Conservation (phyloP, 352 stramenopile species). For the Globisporangium carolinianum region DNA sequence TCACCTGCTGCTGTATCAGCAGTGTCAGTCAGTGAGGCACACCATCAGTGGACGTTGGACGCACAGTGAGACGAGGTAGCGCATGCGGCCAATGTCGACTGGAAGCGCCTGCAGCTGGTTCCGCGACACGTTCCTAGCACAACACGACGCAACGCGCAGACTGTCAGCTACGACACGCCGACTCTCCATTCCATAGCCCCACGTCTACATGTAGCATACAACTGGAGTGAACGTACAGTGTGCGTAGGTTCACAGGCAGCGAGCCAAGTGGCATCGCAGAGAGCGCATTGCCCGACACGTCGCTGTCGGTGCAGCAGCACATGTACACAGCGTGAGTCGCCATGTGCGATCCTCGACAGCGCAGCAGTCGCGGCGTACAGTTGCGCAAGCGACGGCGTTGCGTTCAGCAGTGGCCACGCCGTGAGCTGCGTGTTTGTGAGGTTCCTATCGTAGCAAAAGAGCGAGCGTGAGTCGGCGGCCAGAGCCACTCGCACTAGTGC, state of each 20-base stretch:
- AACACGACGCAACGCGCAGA: background rate
- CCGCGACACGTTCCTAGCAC: constrained; percentile 7
- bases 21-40: background rate
- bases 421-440: constrained; percentile 7
- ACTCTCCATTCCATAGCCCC: no score
- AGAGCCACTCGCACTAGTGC: no score
- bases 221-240: constrained; percentile 2
- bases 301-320: background rate
- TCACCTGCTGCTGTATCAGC: background rate
- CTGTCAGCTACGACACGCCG: background rate
- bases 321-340: background rate
- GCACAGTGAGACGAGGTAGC: constrained; percentile 9
- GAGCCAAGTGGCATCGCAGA: constrained; percentile 2
- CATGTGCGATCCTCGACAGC: no score
- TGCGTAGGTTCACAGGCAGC: constrained; percentile 5
- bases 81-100: constrained; percentile 9
- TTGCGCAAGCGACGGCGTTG: constrained; percentile 7
- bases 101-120: constrained; percentile 10
- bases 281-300: constrained; percentile 10
- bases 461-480: no score
- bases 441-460: constrained; percentile 3
- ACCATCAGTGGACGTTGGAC: background rate
- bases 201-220: no score
- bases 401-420: constrained; percentile 8
- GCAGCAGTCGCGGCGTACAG: constrained; percentile 5